These are phyloP conservation scores for Conringia planisiliqua DNA, from an alignment of 345 rosid species.

Conservation along the genomic window DNA sequence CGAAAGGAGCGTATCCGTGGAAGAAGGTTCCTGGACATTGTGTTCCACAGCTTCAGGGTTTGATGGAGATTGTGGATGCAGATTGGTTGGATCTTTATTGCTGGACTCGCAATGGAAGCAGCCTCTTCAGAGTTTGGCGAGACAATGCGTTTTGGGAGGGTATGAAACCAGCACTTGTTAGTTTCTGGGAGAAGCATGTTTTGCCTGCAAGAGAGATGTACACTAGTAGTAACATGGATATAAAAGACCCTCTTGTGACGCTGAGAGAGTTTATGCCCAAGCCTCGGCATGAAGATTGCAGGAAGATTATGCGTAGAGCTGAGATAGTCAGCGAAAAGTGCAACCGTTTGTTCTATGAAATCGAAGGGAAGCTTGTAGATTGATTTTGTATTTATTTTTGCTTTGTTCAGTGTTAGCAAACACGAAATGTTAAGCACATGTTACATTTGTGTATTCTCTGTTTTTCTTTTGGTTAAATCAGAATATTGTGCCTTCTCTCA, in stretches of 20 bases:
- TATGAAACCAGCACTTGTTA: constrained; percentile 58
- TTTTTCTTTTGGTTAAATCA: background rate
- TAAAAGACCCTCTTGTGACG: constrained; percentile 44
- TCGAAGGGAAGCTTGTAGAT: constrained; percentile 36
- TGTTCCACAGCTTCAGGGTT: constrained; percentile 80
- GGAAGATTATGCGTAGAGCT: constrained; percentile 45
- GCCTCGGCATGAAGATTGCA: constrained; percentile 47
- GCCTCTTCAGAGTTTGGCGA: constrained; percentile 48
- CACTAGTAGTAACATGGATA: constrained; percentile 16
- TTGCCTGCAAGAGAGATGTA: constrained; percentile 60
- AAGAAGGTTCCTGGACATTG: constrained; percentile 46
- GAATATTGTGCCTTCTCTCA: background rate
- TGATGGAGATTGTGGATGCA: constrained; percentile 71
- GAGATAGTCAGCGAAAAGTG: constrained; percentile 44
- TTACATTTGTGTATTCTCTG: background rate
- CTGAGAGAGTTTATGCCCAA: constrained; percentile 45
- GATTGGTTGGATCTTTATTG: constrained; percentile 86
- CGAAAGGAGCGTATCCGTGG: constrained; percentile 47
- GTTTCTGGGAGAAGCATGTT: constrained; percentile 83
- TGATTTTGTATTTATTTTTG: background rate
- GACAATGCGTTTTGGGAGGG: constrained; percentile 58
- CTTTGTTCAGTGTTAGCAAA: background rate
- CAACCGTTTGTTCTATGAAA: constrained; percentile 41
- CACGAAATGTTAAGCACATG: background rate
- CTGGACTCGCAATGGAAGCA: constrained; percentile 74